Base-by-base conservation (phyloP, 2,329 filamentous ascomycete genomes). In the Colletotrichum spinosum region DNA sequence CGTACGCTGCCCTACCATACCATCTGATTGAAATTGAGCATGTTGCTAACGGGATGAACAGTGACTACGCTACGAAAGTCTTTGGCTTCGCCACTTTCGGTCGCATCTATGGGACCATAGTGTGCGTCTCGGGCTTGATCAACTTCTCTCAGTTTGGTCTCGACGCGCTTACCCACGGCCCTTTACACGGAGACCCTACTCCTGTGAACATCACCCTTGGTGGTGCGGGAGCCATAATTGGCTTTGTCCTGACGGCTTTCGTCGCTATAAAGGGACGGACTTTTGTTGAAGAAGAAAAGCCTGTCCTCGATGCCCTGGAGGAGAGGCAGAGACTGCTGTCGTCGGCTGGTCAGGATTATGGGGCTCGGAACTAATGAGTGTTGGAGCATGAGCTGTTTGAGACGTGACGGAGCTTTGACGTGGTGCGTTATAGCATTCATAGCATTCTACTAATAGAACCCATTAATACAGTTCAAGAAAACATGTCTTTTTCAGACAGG, bases 1-100 rank as follows among this genome's bases (percentile, higher is more conserved):
- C 88, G 76, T 82, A 73, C 76, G 80, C 76, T 7, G 9, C 12
- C 25, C 9, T 25, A 44, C 33, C 10, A 12, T 45, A 2, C 25
- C 8, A 17, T 2, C 25, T 4, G 8, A 5, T 12, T 0, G 46
- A 6, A 3, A 13, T 11, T 5, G 2, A 11, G 1, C 8, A 2
- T 12, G 9, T 6, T 0, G 8, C 45, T 51, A 8, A 49, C 37
- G 10, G 6, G 2, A 25, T 4, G 17, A 58, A 3, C 50, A 82
- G 81, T 5, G 91, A 93, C 76, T 94, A 93, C 72, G 84, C 88
- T 0, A 90, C 90, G n/a, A 93, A 93, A 73, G 90, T 93, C 2
- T 94, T 94, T 70, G 92, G 91, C 3, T 93, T 93, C 73, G 84
- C 87, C n/a, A 93, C 91, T 0, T 94, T 94, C 67, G 91, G 91